Evolutionary conservation across 2,329 filamentous ascomycete species (phyloP).

Genomic region (Thyridium curvatum): DNA sequence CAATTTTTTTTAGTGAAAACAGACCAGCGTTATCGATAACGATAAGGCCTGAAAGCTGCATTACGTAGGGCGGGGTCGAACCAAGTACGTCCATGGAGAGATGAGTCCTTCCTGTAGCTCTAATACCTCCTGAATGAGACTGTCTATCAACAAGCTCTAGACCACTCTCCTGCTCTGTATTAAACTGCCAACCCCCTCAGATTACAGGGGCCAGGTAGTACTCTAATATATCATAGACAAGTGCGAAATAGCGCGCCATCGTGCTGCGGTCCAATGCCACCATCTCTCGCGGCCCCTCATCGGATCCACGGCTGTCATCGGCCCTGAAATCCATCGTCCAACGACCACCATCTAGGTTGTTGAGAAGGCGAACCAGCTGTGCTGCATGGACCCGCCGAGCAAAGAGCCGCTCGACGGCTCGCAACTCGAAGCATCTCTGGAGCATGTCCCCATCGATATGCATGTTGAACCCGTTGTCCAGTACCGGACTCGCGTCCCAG

Average conservation of each 20-base stretch:
- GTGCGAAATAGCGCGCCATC: slow-evolving; percentile 29
- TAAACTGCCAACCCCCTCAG: slow-evolving; percentile 16
- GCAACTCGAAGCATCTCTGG: slow-evolving; percentile 41
- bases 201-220: slow-evolving; percentile 46
- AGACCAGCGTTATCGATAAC: too few relatives aligned
- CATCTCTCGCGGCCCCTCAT: slow-evolving; percentile 10
- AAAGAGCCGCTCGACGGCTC: slow-evolving; percentile 37
- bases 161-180: not conserved
- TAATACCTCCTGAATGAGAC: too few relatives aligned
- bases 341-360: slow-evolving; percentile 38
- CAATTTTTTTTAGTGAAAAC: too few relatives aligned
- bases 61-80: too few relatives aligned
- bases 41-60: too few relatives aligned
- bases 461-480: slow-evolving; percentile 39
- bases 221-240: slow-evolving; percentile 49
- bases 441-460: slow-evolving; percentile 66
- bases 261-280: too few relatives aligned
- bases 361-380: slow-evolving; percentile 42
- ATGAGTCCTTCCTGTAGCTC: too few relatives aligned
- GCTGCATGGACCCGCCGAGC: slow-evolving; percentile 21
- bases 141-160: too few relatives aligned
- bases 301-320: slow-evolving; percentile 9
- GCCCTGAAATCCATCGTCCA: slow-evolving; percentile 25
- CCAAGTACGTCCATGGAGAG: too few relatives aligned
- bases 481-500: slow-evolving; percentile 28